Evolutionary conservation across 495 filamentous ascomycete species (phyloP), one percentile per base, ranked within the genome.

Genomic region (Cryomyces minteri): DNA sequence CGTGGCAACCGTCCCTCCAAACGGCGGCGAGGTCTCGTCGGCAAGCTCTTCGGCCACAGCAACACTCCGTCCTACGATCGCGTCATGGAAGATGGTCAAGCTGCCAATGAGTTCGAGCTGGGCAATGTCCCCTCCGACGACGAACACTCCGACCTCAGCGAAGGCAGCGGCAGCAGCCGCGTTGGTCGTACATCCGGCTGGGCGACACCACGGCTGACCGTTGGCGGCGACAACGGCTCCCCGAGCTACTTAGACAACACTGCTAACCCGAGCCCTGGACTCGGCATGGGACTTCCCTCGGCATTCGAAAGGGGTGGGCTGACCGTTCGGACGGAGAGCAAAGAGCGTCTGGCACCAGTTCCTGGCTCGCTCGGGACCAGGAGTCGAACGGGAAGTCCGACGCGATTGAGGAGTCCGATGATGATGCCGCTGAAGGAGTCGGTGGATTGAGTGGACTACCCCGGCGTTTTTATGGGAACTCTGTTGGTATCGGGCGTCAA

Each of bases 291-390:
- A 8, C 55, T 49, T 5, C 32, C 38, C 6, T 43, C 38, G 46
- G 68, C 74, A 0, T 77, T 88, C 53, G 79, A 84, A 48, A 67
- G 83, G 43, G 77, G 71, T 39, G 84, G 85, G 32, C 58, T 92
- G 48, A 80, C 82, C 32, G 73, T 82, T 4, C 66, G 85, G 51
- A 84, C 81, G 1, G 87, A 90, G 56, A 90, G 84, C 56, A 67
- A 82, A 43, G 88, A 94, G 56, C 71, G 83, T 48, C 58, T 81
- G 43, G 53, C 59, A 34, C 59, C 59, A 50, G 6, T 2, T 30
- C 18, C 67, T 66, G 8, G 56, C 50, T 29, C 43, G 60, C 32
- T 53, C 67, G 30, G 65, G 64, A 5, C 68, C 39, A 67, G 73
- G 51, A 80, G 75, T 60, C 64, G 80, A 41, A 62, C 75, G 29